Evolutionary conservation across 805 yeast species (phyloP).

Genomic region (Monosporozyma yasuniensis): DNA sequence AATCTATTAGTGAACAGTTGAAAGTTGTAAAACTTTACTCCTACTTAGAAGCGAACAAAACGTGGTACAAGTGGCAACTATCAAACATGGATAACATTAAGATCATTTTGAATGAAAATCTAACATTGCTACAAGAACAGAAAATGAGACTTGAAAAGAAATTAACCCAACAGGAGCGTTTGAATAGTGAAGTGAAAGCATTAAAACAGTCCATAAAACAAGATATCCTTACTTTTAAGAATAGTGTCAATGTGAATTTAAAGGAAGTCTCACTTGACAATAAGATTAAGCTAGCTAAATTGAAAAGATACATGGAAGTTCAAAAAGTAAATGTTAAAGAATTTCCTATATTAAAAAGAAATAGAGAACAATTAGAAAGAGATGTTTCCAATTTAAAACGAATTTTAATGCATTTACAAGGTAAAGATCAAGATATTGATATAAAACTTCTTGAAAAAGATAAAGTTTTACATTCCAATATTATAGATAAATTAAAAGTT

Average conservation of each 20-base stretch:
- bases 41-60: slow-evolving; percentile 42
- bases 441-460: neutral
- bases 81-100: slow-evolving; percentile 42
- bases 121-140: slow-evolving; percentile 19
- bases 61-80: slow-evolving; percentile 58
- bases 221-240: slow-evolving; percentile 17
- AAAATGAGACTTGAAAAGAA: slow-evolving; percentile 13
- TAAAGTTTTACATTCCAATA: neutral
- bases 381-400: neutral
- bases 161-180: slow-evolving; percentile 7
- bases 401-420: neutral
- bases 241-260: slow-evolving; percentile 7
- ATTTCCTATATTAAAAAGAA: neutral
- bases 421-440: neutral
- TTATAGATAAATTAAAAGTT: neutral
- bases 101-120: slow-evolving; percentile 24
- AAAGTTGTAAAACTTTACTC: slow-evolving; percentile 43
- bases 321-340: slow-evolving; percentile 9
- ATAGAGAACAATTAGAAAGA: neutral
- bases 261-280: slow-evolving; percentile 8
- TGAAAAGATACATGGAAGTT: slow-evolving; percentile 11
- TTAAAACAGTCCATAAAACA: slow-evolving; percentile 13
- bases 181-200: slow-evolving; percentile 8
- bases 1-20: slow-evolving; percentile 39
- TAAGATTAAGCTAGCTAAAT: slow-evolving; percentile 12